Base-by-base conservation (phyloP, 176 grass and related monocot species). In the Oryza officinalis region DNA sequence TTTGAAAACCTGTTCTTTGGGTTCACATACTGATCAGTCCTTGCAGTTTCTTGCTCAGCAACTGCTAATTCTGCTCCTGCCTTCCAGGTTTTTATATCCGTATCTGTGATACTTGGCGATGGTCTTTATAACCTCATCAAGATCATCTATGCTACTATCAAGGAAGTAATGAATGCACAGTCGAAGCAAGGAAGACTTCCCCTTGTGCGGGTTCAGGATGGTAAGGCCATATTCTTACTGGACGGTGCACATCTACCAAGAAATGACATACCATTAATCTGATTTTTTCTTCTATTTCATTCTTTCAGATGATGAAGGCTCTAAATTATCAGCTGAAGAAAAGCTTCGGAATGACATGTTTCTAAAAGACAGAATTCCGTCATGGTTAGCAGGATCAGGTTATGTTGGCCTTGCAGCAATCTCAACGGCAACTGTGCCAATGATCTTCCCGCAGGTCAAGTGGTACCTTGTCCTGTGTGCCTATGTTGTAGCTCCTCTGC, bases 71-170 rank as follows among this genome's bases (percentile, higher is more conserved):
- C 18, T 80, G 3, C 33, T 15, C 17, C 38, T 22, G 4, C 41
- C 26, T 57, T 76, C 61, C 89, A 97, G 94, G 94, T 97, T 85
- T 97, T 97, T 57, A 72, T 97, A 66, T 92, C 94, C 18, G 93
- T 97, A 75, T 90, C 94, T 45, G 87, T 97, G 64, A 97, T 97
- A 76, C 87, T 97, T 63, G 94, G 94, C 17, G 94, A 97, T 85
- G 94, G 94, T 66, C 90, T 97, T 72, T 97, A 97, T 87, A 97
- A 97, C 65, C 91, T 97, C 68, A 83, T 92, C 81, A 97, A 97
- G 84, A 97, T 97, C 66, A 88, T 97, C 69, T 66, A 90, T 77
- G 77, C 86, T 47, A 92, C 92, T 80, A 72, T 54, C 18, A 97
- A 88, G 85, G 94, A 97, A 83, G 85, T 97, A 80, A 57, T 57